A percentile compares a stretch with the other conserved stretches of the same genome.
phyloP scores from a whole-genome alignment of 352 stramenopile species.

The Thalassiosira hispida region DNA sequence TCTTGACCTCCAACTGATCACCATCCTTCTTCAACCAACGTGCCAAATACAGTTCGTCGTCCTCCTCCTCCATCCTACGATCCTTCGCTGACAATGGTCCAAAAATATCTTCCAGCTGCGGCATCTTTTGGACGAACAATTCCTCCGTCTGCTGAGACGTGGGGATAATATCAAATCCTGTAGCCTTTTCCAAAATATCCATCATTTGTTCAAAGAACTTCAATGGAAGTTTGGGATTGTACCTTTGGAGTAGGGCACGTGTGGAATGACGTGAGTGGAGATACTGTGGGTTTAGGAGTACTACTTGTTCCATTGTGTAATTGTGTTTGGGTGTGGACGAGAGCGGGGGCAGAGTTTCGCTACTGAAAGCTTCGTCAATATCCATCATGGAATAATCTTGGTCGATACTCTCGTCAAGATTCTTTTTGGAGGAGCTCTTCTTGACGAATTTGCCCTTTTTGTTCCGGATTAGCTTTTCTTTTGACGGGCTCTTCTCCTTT shows the following conservation, averaged over 20 bases:
- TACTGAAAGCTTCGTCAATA: not conserved
- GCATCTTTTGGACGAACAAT: slow-evolving; percentile 68
- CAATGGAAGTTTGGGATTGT: slow-evolving; percentile 46
- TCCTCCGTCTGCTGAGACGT: slow-evolving; percentile 63
- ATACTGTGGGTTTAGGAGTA: slow-evolving; percentile 40
- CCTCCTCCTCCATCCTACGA: slow-evolving; percentile 36
- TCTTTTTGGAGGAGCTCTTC: no score
- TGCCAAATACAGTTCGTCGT: slow-evolving; percentile 7
- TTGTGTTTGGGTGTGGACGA: not conserved
- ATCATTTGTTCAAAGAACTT: slow-evolving; percentile 74
- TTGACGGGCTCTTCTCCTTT: no score
- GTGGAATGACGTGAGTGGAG: slow-evolving; percentile 31
- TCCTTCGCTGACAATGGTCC: slow-evolving; percentile 31
- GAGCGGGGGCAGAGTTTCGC: not conserved
- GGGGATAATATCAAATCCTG: slow-evolving; percentile 78
- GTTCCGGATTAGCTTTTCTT: no score
- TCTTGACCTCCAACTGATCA: no score
- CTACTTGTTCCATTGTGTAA: slow-evolving; percentile 18
- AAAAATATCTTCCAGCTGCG: slow-evolving; percentile 69
- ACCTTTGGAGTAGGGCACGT: slow-evolving; percentile 22
- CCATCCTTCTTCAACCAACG: slow-evolving; percentile 12
- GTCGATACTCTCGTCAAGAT: no score
- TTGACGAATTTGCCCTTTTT: no score
- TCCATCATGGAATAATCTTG: no score
- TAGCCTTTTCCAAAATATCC: slow-evolving; percentile 80